phyloP scores from a whole-genome alignment of 768 basidiomycete genomes.

The Holtermannia corniformis region DNA sequence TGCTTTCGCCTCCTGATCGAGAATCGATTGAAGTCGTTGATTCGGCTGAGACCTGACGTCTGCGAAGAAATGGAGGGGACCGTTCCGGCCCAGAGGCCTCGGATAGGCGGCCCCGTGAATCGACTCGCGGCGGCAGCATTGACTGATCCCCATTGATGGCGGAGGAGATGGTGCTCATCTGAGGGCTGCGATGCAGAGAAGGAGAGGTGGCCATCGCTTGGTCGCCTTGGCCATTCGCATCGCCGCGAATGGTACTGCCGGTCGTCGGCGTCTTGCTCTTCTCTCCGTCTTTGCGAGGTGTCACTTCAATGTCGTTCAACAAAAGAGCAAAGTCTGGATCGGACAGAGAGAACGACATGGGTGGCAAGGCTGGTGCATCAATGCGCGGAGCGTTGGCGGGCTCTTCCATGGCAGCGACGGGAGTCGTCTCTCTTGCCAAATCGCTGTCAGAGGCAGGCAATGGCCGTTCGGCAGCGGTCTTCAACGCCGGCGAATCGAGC shows the following conservation, averaged over 20 bases:
- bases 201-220: conserved; percentile 6
- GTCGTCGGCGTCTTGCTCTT: not conserved
- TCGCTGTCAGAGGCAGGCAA: not conserved
- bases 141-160: not conserved
- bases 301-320: conserved; percentile 30
- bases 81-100: conserved; percentile 1
- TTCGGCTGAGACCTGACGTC: conserved; percentile 30
- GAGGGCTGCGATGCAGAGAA: conserved; percentile 10
- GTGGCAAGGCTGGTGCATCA: conserved; percentile 77
- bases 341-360: conserved; percentile 82
- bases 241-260: not conserved
- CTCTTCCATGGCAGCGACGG: not conserved
- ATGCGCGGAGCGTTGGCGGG: conserved; percentile 43
- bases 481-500: not conserved
- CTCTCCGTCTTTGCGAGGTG: conserved; percentile 12
- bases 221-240: not conserved
- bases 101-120: conserved; percentile 18
- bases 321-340: conserved; percentile 59
- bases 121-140: conserved; percentile 8
- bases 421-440: not conserved
- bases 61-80: conserved; percentile 23
- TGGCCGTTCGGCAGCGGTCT: not conserved
- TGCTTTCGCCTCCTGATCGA: conserved; percentile 16
- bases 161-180: conserved; percentile 10
- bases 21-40: conserved; percentile 18